Conservation (phyloP, 2,329 filamentous ascomycete species). For the Aspergillus texensis region DNA sequence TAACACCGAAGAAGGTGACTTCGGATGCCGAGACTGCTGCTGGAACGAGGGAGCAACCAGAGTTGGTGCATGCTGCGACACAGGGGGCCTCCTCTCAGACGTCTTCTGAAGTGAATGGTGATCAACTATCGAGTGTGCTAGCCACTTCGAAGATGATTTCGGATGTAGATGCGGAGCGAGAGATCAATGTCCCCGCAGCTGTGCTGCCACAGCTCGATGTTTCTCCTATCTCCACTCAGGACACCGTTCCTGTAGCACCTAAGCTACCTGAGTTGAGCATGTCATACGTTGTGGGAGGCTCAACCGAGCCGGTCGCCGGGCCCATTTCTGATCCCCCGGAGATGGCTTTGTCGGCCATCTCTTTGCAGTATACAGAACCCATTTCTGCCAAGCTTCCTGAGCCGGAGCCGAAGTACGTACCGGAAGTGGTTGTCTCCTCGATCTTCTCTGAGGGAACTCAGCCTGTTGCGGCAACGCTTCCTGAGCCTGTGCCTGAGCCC, state of each 20-base stretch:
- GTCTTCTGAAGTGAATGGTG: slow-evolving; percentile 23
- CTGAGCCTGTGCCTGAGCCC: slow-evolving; percentile 26
- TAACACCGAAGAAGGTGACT: slow-evolving; percentile 23
- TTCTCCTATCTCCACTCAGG: slow-evolving; percentile 37
- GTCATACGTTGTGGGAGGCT: slow-evolving; percentile 34
- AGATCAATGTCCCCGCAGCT: slow-evolving; percentile 18
- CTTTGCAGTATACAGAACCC: slow-evolving; percentile 32
- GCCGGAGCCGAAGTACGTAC: slow-evolving; percentile 20
- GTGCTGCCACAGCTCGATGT: slow-evolving; percentile 31
- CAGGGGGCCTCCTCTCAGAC: slow-evolving; percentile 46
- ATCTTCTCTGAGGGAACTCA: slow-evolving; percentile 29
- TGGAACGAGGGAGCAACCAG: slow-evolving; percentile 23
- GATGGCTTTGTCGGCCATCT: slow-evolving; percentile 38
- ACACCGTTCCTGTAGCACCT: slow-evolving; percentile 47
- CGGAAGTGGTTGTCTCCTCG: slow-evolving; percentile 25
- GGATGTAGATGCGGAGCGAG: slow-evolving; percentile 29
- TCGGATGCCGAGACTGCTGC: slow-evolving; percentile 21
- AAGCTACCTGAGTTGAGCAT: slow-evolving; percentile 38
- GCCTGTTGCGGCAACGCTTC: slow-evolving; percentile 23
- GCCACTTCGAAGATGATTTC: slow-evolving; percentile 46
- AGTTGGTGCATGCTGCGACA: slow-evolving; percentile 43
- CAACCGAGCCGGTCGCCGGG: slow-evolving; percentile 31
- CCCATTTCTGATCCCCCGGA: slow-evolving; percentile 22
- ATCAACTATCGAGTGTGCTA: slow-evolving; percentile 34
- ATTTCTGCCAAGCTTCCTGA: slow-evolving; percentile 14